Conservation (phyloP, 164 flowering plant genomes). For the Aristolochia californica region DNA sequence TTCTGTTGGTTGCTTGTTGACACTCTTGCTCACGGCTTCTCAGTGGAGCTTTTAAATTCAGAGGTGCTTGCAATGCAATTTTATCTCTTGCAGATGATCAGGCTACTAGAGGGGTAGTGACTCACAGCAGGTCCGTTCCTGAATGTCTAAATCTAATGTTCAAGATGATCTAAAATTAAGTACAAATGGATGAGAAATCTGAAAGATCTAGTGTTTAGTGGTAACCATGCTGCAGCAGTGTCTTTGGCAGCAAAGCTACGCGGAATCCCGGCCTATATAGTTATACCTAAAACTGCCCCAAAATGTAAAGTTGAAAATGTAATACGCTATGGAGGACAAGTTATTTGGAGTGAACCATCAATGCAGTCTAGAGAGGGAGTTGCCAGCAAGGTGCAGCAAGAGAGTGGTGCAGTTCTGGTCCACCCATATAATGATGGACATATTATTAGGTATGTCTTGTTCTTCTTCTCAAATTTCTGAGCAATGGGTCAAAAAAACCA, state of each 20-base stretch:
- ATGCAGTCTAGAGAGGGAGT: constrained; percentile 55
- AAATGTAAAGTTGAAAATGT: constrained; percentile 89
- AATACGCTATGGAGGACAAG: constrained; percentile 63
- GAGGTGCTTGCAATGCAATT: constrained; percentile 95
- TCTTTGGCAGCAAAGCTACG: constrained; percentile 77
- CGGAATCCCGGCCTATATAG: constrained; percentile 73
- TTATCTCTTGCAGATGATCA: constrained; percentile 59
- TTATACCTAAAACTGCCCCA: constrained; percentile 82
- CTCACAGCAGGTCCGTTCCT: constrained; percentile 81
- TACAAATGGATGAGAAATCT: not conserved
- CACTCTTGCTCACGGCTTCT: constrained; percentile 5
- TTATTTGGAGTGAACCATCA: constrained; percentile 67
- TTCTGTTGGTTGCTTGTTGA: no score
- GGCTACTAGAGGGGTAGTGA: constrained; percentile 80
- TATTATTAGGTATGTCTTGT: constrained; percentile 50
- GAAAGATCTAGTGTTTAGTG: constrained; percentile 23
- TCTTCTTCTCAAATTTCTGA: no score
- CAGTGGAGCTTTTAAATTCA: constrained; percentile 88
- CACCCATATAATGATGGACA: constrained; percentile 78
- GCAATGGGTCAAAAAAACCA: no score
- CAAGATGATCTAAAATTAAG: not conserved
- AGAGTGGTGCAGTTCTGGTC: constrained; percentile 69
- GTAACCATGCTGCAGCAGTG: constrained; percentile 95
- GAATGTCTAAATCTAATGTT: not conserved
- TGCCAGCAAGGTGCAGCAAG: constrained; percentile 54